Conservation (phyloP, 2,329 filamentous ascomycete genomes). For the Arthrobotrys musiformis region DNA sequence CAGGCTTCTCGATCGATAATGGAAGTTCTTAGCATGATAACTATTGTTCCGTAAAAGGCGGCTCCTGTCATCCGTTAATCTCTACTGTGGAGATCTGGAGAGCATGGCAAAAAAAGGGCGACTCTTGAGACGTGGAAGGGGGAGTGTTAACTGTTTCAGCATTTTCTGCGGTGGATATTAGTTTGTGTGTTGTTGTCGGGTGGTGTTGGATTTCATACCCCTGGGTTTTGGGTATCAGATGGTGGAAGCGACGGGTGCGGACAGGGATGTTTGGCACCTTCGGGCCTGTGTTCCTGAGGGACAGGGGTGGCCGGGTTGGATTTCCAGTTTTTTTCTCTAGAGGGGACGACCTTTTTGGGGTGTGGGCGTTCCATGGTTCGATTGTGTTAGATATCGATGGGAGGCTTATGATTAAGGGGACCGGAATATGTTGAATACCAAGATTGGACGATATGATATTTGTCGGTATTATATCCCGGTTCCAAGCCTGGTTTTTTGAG, state of each 20-base stretch:
- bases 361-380: neutral
- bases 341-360: too few species aligned
- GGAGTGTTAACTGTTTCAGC: neutral
- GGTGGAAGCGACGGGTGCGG: conserved; percentile 41
- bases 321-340: neutral
- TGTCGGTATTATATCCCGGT: too few species aligned
- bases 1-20: neutral
- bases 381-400: too few species aligned
- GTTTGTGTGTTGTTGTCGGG: conserved; percentile 31
- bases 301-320: conserved; percentile 9
- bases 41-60: too few species aligned
- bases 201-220: neutral
- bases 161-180: neutral
- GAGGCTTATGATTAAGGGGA: too few species aligned
- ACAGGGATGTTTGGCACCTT: conserved; percentile 48
- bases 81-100: conserved; percentile 15
- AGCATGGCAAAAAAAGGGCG: conserved; percentile 40
- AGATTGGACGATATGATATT: too few species aligned
- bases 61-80: conserved; percentile 27
- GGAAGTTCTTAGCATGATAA: neutral
- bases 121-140: conserved; percentile 29
- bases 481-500: too few species aligned
- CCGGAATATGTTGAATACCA: too few species aligned
- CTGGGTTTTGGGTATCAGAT: conserved; percentile 19
- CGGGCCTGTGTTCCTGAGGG: conserved; percentile 46